These are phyloP conservation scores for Fusarium sp. DNA, from an alignment of 2,329 filamentous ascomycete species.

Conservation along the genomic window DNA sequence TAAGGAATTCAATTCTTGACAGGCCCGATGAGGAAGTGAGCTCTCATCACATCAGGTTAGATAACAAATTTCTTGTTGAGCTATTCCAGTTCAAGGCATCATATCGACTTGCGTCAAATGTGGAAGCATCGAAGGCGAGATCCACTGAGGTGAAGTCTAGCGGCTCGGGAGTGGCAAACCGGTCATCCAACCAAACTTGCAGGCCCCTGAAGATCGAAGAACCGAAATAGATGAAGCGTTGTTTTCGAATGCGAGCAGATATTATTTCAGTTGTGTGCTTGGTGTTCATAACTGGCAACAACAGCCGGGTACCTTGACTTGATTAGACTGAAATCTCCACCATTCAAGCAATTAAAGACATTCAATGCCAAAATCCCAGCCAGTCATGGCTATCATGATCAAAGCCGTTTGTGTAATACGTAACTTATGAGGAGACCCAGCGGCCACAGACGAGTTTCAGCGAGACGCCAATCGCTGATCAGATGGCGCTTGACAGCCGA, in stretches of 20 bases:
- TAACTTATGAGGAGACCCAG: background rate
- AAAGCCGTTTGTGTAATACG: background rate
- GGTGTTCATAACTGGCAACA: background rate
- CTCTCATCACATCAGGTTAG: background rate
- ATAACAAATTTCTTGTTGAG: background rate
- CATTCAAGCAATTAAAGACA: constrained; percentile 3
- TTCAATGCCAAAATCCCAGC: constrained; percentile 4
- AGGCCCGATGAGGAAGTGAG: background rate
- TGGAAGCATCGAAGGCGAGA: background rate
- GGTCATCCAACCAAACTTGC: background rate
- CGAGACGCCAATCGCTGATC: constrained; percentile 37
- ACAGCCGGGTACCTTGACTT: background rate
- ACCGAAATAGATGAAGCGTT: background rate
- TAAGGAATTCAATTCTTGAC: background rate
- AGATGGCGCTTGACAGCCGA: constrained; percentile 20
- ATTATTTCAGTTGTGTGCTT: background rate
- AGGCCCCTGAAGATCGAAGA: constrained; percentile 33
- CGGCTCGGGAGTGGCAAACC: constrained; percentile 36
- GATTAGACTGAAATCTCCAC: background rate
- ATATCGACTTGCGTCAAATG: background rate
- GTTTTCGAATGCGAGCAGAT: background rate
- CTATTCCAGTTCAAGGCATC: background rate
- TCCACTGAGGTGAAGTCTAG: constrained; percentile 16
- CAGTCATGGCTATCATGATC: background rate
- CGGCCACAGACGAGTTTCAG: constrained; percentile 31